A percentile compares a stretch with the other conserved stretches of the same genome.
Evolutionary conservation across 352 stramenopile genomes (phyloP).

Genomic region (Pythium scleroteichum): DNA sequence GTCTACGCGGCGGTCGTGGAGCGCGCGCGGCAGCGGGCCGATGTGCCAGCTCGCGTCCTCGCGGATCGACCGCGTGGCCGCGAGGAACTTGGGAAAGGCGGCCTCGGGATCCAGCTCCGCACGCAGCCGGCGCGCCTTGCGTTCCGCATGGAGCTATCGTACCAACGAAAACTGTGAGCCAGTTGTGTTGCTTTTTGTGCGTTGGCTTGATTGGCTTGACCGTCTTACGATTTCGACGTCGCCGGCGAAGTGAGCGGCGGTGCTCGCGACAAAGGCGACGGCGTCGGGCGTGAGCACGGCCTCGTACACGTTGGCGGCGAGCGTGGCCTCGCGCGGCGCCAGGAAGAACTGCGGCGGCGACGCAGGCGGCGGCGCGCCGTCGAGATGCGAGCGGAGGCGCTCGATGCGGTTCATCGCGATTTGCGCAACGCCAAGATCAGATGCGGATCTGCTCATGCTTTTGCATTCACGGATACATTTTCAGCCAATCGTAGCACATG

Average conservation of each 20-base stretch:
- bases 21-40: conserved; percentile 57
- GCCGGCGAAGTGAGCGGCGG: conserved; percentile 75
- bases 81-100: conserved; percentile 85
- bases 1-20: conserved; percentile 92
- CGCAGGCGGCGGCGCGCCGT: not conserved
- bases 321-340: conserved; percentile 16
- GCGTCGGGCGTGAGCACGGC: conserved; percentile 84
- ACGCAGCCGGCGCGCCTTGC: conserved; percentile 47
- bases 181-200: no score
- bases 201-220: not conserved
- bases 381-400: conserved; percentile 23
- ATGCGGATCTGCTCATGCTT: conserved; percentile 8
- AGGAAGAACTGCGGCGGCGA: conserved; percentile 17
- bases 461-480: conserved; percentile 13
- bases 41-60: conserved; percentile 63
- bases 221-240: conserved; percentile 50
- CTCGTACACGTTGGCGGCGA: conserved; percentile 37
- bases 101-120: conserved; percentile 61
- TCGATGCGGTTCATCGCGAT: conserved; percentile 29
- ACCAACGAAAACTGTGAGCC: no score
- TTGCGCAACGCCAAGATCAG: conserved; percentile 12
- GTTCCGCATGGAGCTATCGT: conserved; percentile 62
- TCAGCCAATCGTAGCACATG: conserved; percentile 10
- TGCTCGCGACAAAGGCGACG: conserved; percentile 84
- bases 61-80: conserved; percentile 62